Base-by-base conservation (phyloP, 345 rosid genomes). In the Microcos paniculata region DNA sequence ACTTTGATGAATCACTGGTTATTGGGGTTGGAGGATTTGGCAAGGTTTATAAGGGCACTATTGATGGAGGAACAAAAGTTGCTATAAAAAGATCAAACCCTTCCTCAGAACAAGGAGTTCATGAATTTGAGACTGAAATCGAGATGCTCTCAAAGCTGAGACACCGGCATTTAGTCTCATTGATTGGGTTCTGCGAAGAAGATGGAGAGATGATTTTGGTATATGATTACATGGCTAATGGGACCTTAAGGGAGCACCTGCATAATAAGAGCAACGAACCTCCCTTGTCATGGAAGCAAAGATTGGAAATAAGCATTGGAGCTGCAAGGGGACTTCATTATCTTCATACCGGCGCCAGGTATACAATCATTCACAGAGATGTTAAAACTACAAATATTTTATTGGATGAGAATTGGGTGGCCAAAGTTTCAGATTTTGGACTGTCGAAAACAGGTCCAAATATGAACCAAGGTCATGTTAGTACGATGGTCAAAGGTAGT, bases 21-120 rank as follows among this genome's bases (percentile, higher is more conserved):
- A 86, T 87, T 18, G 93, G 91, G 11, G 88, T 91, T 62, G 95
- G 95, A 61, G 93, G 93, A 18, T 89, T 89, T 24, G 89, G 95
- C 7, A 91, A 87, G 71, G 95, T 91, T 51, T 87, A 86, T 24
- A 83, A 80, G 76, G 91, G 91, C 9, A 55, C 81, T 7, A 72
- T 87, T 31, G 93, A 89, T 51, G 80, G 85, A 53, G 78, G 80
- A 30, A 81, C 78, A 8, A 82, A 80, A 26, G 93, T 91, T 0
- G 91, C 95, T 15, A 79, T 91, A 48, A 91, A 91, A 80, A 77
- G 89, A 72, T 86, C 93, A 66, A 89, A 87, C 82, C 90, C 95
- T 0, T 81, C 83, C 30, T 89, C 95, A 0, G 89, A 87, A 43
- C 93, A 89, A 73, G 95, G 95, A 46, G 82, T 85, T 9, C 28